Evolutionary conservation across 768 basidiomycete species (phyloP), one percentile per base, ranked within the genome.

Genomic region (Suillus lakei): DNA sequence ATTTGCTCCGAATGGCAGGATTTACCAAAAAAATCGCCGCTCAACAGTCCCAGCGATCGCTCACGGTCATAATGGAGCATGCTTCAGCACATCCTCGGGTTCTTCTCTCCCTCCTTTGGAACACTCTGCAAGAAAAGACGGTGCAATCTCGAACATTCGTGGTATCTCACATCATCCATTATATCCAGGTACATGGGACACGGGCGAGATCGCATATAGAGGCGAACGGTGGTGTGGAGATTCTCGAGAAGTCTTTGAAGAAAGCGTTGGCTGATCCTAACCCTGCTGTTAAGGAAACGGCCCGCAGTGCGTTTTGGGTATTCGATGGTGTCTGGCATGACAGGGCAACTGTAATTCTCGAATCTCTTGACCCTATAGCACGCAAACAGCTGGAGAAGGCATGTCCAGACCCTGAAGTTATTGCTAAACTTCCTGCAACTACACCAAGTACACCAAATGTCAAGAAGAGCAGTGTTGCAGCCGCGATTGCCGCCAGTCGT

Each of bases 1-100:
- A 91, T 71, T 84, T 96, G 15, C 82, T 96, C 48, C 89, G 88
- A 67, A 91, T 99, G 92, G 88, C 92, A 34, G 89, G 88, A 9
- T 89, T 93, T 62, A 98, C 96, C 38, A 99, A 99, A 79, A 97
- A 96, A 76, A 89, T 98, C 56, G 86, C 88, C 28, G 94, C 92
- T 5, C 90, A 94, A 63, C 91, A 91, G 65, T 93, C 96, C 1
- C 98, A 98, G 74, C 81, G 84, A 2, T 82, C 88, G 1, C 85
- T 93, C 10, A 82, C 84, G 2, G 77, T 82, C n/a, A 81, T 98
- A 65, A 86, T 99, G 23, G 82, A 81, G 1, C 78, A 91, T 69
- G 86, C 89, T 2, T 89, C 93, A 4, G 82, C 87, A 55, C 91
- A 89, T 67, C 89, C 95, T 12, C 88, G 90, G 34, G 75, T 85